Conservation (phyloP, 169 alveolate species). For the Theileria annulata region DNA sequence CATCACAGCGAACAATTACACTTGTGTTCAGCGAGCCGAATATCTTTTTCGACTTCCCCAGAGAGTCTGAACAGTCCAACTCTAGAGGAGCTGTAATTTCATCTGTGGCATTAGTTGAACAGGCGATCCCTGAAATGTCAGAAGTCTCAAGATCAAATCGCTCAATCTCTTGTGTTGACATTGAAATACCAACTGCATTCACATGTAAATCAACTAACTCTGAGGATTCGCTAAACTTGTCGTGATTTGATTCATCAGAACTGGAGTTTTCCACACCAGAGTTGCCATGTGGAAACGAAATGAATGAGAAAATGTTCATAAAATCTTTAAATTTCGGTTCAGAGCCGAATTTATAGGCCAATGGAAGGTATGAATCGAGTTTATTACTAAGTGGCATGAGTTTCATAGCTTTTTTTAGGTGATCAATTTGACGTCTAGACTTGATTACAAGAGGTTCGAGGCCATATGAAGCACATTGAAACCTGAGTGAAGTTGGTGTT, state of each 20-base stretch:
- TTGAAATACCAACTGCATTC: slow-evolving; percentile 83
- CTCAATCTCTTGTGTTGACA: slow-evolving; percentile 77
- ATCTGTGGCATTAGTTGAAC: slow-evolving; percentile 84
- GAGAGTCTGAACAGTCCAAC: slow-evolving; percentile 56
- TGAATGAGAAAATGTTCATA: slow-evolving; percentile 62
- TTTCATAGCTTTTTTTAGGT: slow-evolving; percentile 76
- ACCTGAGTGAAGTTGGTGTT: slow-evolving; percentile 77
- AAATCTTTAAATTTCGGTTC: slow-evolving; percentile 82
- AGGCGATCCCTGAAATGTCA: slow-evolving; percentile 81
- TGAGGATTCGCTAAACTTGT: neutral
- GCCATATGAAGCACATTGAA: slow-evolving; percentile 84
- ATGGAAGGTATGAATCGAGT: slow-evolving; percentile 81
- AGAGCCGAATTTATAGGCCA: slow-evolving; percentile 84
- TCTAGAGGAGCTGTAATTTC: slow-evolving; percentile 68
- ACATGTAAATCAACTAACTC: slow-evolving; percentile 15
- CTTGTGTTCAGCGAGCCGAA: slow-evolving; percentile 80
- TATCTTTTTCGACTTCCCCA: slow-evolving; percentile 40
- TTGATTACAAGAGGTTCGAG: slow-evolving; percentile 83
- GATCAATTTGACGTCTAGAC: slow-evolving; percentile 75
- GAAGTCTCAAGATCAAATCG: slow-evolving; percentile 82
- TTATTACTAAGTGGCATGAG: slow-evolving; percentile 80
- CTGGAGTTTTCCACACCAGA: neutral
- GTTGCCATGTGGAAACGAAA: neutral
- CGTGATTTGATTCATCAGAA: neutral
- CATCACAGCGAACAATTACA: slow-evolving; percentile 81